phyloP scores from a whole-genome alignment of 441 rosid species.

The Croton setiger region DNA sequence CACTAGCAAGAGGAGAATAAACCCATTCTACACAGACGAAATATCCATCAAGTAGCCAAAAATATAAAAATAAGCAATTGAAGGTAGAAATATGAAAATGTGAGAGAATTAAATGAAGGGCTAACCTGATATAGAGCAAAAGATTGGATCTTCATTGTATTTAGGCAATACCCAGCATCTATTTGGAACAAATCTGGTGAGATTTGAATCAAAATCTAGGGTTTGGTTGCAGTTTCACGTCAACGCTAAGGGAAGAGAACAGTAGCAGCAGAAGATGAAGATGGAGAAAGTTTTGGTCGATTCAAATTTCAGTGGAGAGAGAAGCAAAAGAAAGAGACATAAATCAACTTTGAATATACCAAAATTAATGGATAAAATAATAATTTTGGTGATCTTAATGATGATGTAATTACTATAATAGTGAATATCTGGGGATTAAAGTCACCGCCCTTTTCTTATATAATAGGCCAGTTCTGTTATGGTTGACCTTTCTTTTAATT shows the following conservation, averaged over 20 bases:
- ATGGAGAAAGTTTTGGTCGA: too few species aligned
- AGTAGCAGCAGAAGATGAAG: too few species aligned
- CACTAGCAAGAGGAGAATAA: neutral
- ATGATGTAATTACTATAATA: too few species aligned
- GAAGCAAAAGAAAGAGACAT: neutral
- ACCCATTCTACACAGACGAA: neutral
- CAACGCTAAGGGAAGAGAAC: neutral
- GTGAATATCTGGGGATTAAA: neutral
- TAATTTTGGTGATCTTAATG: neutral
- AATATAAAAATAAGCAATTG: neutral
- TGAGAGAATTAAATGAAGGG: too few species aligned
- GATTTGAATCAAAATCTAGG: constrained; percentile 5
- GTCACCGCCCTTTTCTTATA: neutral
- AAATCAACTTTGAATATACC: neutral
- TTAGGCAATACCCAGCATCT: too few species aligned
- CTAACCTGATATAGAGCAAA: constrained; percentile 12
- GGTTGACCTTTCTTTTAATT: constrained; percentile 7
- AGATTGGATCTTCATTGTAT: neutral
- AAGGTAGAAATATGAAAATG: constrained; percentile 6
- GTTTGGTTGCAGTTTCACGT: neutral
- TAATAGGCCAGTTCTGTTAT: neutral
- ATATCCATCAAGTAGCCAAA: neutral
- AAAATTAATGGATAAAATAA: neutral
- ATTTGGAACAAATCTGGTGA: neutral
- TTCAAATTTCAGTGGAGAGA: too few species aligned